Evolutionary conservation across 108 stramenopile genomes (phyloP).

Genomic region (Licmophora abbreviata): DNA sequence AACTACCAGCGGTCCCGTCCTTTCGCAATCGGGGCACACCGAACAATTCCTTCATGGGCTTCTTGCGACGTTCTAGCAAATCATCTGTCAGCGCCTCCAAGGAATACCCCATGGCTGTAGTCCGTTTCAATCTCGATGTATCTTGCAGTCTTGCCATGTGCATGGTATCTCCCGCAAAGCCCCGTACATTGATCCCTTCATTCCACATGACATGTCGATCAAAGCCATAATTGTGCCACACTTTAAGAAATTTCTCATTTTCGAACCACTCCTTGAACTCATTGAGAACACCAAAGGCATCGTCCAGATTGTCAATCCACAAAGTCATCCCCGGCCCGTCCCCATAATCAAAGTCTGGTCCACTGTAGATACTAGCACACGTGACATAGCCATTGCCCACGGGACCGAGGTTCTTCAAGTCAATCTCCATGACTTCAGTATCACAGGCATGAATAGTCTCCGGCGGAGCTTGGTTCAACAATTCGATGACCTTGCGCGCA

Average conservation of each 20-base stretch:
- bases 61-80: constrained; percentile 61
- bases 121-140: constrained; percentile 44
- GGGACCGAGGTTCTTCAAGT: constrained; percentile 76
- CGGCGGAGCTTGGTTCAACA: constrained; percentile 22
- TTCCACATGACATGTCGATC: constrained; percentile 98
- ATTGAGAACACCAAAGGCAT: constrained; percentile 73
- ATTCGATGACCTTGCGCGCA: constrained; percentile 51
- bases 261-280: constrained; percentile 87
- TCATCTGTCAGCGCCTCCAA: constrained; percentile 82
- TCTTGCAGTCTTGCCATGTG: constrained; percentile 98
- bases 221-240: constrained; percentile 99
- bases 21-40: constrained; percentile 70
- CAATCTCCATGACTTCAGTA: constrained; percentile 98
- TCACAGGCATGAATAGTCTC: constrained; percentile 84
- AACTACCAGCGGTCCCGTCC: constrained; percentile 77
- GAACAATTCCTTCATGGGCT: constrained; percentile 95
- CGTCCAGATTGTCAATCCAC: constrained; percentile 92
- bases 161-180: constrained; percentile 96
- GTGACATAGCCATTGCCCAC: constrained; percentile 97
- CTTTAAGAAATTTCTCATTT: constrained; percentile 58
- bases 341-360: constrained; percentile 90
- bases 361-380: constrained; percentile 85
- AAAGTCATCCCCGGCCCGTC: constrained; percentile 65
- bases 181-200: constrained; percentile 78
- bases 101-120: constrained; percentile 57